Evolutionary conservation across 2,329 filamentous ascomycete genomes (phyloP), one percentile per base, ranked within the genome.

Genomic region (Penicillium hesseltinei): DNA sequence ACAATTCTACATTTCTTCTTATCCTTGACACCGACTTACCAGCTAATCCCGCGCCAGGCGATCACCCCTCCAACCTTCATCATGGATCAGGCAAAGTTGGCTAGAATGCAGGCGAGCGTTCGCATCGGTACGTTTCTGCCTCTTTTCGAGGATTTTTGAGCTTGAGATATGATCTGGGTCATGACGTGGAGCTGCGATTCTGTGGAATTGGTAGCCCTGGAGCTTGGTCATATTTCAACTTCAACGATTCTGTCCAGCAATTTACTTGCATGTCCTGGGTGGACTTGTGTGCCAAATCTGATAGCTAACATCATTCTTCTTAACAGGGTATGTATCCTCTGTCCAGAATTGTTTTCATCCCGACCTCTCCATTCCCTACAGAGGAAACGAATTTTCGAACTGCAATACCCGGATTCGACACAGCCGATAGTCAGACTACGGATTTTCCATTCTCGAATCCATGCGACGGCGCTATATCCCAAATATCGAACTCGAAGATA

Each of bases 71-170:
- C 62, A 54, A 55, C 72, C 69, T 72, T 75, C 75, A 81, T 71
- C 69, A 86, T 87, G 84, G 84, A 87, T 82, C 79, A 82, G 72
- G 84, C 84, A 76, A 87, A 87, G 81, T 77, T 87, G 73, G 83
- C 83, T 75, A 84, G 78, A 75, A 83, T 87, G 82, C 84, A 87
- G 78, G 80, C 82, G 78, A 83, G 82, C 71, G 83, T 84, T 74
- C 83, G 84, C 76, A 90, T 88, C 80, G 88, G 88, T 90, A 85
- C 71, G 88, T 85, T 57, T 56, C 21, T 57, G 21, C 57, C 59
- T 52, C 54, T 23, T 39, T 56, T 49, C 21, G 44, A 38, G 23
- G 2, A 39, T 27, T 23, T 50, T 40, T 36, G 47, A 49, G 29
- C 21, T 52, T 25, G 42, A 36, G 35, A 42, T n/a, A 50, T 36